Percentiles rank a stretch among this genome's conserved stretches.
Evolutionary conservation across 1,139 yeast species (phyloP).

Genomic region (Tardiomyces depauwii): DNA sequence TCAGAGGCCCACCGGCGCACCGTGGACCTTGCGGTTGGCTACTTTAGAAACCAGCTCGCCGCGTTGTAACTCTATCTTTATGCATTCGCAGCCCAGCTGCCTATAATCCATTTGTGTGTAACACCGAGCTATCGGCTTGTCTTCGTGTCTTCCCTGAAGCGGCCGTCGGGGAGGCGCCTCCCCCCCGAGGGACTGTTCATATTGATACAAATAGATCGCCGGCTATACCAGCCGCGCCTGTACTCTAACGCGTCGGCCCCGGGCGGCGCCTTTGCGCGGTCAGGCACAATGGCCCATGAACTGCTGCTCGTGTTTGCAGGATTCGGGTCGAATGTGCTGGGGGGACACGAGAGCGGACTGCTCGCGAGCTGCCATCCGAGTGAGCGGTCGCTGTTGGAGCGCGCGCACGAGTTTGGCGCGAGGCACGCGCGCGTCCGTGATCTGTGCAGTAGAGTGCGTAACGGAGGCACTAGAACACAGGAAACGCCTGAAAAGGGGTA

Average conservation of each 20-base stretch:
- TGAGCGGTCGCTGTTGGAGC: background rate
- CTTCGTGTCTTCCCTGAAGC: too few relatives aligned
- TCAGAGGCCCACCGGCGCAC: background rate
- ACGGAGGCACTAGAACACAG: background rate
- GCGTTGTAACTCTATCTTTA: background rate
- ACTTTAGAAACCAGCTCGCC: background rate
- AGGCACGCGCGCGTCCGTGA: background rate
- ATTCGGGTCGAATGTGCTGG: background rate
- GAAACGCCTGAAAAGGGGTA: conserved; percentile 1
- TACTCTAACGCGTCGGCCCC: too few relatives aligned
- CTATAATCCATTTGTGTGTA: background rate
- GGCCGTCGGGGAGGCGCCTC: too few relatives aligned
- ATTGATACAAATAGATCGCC: too few relatives aligned
- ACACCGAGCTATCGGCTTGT: too few relatives aligned
- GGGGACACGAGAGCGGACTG: background rate
- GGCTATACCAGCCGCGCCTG: too few relatives aligned
- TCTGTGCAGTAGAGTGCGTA: background rate
- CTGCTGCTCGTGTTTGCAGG: background rate
- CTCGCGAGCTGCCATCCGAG: background rate
- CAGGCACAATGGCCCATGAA: background rate
- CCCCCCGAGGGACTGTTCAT: too few relatives aligned
- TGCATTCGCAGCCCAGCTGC: background rate
- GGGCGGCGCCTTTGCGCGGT: too few relatives aligned
- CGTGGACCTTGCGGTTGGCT: background rate
- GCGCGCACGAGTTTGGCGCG: background rate